Conservation (phyloP, 2,329 filamentous ascomycete genomes). For the Verticillium tricorpus region DNA sequence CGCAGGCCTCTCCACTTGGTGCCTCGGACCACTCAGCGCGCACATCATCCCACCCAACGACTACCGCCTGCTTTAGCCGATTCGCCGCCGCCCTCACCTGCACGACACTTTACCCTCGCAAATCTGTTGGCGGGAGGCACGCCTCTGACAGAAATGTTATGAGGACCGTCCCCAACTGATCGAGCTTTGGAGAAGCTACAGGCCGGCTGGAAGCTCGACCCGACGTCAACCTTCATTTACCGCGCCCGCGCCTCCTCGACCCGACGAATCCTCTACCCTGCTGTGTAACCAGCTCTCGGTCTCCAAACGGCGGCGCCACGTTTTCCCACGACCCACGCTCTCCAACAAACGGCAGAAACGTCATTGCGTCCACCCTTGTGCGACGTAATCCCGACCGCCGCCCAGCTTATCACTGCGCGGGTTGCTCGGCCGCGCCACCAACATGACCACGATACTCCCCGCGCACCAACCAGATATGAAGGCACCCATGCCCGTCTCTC, state of each 20-base stretch:
- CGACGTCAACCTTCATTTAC: not conserved
- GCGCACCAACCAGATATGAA: slow-evolving; percentile 33
- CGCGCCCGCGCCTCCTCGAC: not conserved
- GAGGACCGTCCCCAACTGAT: not conserved
- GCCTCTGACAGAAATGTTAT: not conserved
- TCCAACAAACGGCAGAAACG: not conserved
- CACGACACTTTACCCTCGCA: too few species aligned
- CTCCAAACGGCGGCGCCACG: not conserved
- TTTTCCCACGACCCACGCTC: not conserved
- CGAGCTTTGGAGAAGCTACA: slow-evolving; percentile 1
- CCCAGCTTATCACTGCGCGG: slow-evolving; percentile 6
- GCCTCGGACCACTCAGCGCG: not conserved
- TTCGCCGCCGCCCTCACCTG: not conserved
- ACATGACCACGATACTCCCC: slow-evolving; percentile 38
- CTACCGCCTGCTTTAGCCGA: not conserved
- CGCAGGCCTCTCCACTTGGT: not conserved
- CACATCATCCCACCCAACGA: not conserved
- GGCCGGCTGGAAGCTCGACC: not conserved
- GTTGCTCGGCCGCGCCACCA: slow-evolving; percentile 4
- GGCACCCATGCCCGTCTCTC: slow-evolving; percentile 31
- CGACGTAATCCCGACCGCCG: not conserved
- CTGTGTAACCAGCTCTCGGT: not conserved
- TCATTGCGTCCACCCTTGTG: not conserved
- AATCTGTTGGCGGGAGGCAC: not conserved
- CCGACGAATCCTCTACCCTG: not conserved